Percentiles rank a stretch among this genome's conserved stretches.
phyloP scores from a whole-genome alignment of 75 land plant genomes.

The Sequoia sempervirens region DNA sequence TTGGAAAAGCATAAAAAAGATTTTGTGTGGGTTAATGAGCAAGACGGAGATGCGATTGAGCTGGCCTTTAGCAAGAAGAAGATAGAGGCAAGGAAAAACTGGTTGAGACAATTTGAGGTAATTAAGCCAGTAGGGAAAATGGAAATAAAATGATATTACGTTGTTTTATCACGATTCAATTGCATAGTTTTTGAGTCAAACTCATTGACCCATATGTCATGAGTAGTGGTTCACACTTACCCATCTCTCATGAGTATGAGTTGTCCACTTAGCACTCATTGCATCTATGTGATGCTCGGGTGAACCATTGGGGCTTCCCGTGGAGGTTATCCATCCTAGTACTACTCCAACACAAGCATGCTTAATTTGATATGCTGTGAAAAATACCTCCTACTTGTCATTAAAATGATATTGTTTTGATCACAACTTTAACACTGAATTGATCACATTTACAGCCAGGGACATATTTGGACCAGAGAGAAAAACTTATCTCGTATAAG shows the following conservation, averaged over 20 bases:
- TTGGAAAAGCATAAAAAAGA: slow-evolving; percentile 79
- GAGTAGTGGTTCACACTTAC: too few relatives aligned
- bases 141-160: neutral
- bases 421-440: neutral
- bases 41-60: slow-evolving; percentile 16
- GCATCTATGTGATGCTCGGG: too few relatives aligned
- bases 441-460: slow-evolving; percentile 2
- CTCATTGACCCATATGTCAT: too few relatives aligned
- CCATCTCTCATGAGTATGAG: too few relatives aligned
- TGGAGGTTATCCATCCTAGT: too few relatives aligned
- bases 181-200: too few relatives aligned
- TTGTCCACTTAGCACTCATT: too few relatives aligned
- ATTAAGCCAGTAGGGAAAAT: neutral
- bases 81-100: slow-evolving; percentile 86
- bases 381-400: neutral
- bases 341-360: too few relatives aligned
- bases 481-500: slow-evolving; percentile 11
- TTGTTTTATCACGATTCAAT: too few relatives aligned
- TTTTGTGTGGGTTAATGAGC: slow-evolving; percentile 29
- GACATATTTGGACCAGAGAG: slow-evolving; percentile 15
- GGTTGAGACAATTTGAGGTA: slow-evolving; percentile 93
- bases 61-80: slow-evolving; percentile 29
- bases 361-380: too few relatives aligned
- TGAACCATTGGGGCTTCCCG: too few relatives aligned
- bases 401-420: neutral